Percentiles rank a stretch among this genome's conserved stretches.
phyloP scores from a whole-genome alignment of 164 flowering plant species.

The Santalum album region DNA sequence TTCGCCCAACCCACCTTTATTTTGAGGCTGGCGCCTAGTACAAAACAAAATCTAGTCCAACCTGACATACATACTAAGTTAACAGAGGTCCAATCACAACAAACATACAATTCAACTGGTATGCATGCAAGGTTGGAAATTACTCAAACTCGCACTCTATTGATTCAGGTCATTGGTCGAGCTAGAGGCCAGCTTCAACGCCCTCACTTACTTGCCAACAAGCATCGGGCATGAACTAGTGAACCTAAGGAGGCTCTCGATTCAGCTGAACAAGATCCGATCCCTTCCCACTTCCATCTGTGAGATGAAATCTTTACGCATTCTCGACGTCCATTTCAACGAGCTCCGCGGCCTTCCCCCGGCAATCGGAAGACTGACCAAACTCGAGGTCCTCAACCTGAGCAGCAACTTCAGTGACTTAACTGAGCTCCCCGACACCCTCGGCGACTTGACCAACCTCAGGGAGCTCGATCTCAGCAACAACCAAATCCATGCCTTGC shows the following conservation, averaged over 20 bases:
- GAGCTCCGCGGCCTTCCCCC: slow-evolving; percentile 79
- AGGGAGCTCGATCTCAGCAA: slow-evolving; percentile 83
- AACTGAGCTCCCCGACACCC: slow-evolving; percentile 68
- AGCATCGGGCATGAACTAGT: slow-evolving; percentile 65
- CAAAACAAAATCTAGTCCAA: too few relatives aligned
- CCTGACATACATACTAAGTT: too few relatives aligned
- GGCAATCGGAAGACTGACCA: slow-evolving; percentile 62
- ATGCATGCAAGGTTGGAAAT: too few relatives aligned
- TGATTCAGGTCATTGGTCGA: slow-evolving; percentile 68
- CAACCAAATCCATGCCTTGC: slow-evolving; percentile 82
- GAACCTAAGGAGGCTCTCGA: slow-evolving; percentile 49
- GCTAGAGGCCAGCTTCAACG: slow-evolving; percentile 78
- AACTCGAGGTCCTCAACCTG: slow-evolving; percentile 66
- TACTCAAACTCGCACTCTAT: too few relatives aligned
- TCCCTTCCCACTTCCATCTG: slow-evolving; percentile 76
- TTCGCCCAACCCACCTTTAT: too few relatives aligned
- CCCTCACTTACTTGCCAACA: slow-evolving; percentile 70
- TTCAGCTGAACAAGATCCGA: slow-evolving; percentile 75
- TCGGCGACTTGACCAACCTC: slow-evolving; percentile 77
- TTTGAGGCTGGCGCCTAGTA: too few relatives aligned
- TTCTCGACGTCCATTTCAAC: slow-evolving; percentile 84
- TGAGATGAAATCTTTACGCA: slow-evolving; percentile 67
- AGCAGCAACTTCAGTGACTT: slow-evolving; percentile 82
- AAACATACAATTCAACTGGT: too few relatives aligned
- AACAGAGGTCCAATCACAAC: too few relatives aligned